These are phyloP conservation scores for Claviceps maximensis DNA, from an alignment of 2,329 filamentous ascomycete genomes.

Conservation along the genomic window DNA sequence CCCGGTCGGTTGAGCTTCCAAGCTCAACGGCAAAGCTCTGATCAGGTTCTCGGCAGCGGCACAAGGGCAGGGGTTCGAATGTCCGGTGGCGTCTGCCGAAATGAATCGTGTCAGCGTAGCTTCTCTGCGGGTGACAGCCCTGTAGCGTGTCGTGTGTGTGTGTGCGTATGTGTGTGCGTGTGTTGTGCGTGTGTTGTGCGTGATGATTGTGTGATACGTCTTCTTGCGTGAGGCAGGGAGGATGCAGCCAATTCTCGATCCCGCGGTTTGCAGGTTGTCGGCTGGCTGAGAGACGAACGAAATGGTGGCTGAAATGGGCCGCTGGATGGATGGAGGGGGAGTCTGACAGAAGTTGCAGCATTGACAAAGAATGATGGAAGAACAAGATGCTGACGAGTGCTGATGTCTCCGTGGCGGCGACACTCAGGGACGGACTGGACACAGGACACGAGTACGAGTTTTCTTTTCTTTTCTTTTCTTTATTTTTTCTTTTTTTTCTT, in stretches of 20 bases:
- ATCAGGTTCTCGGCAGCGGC: background rate
- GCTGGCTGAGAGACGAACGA: background rate
- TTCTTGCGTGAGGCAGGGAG: background rate
- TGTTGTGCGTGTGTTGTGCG: background rate
- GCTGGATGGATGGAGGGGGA: background rate
- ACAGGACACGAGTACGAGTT: background rate
- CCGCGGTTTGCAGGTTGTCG: background rate
- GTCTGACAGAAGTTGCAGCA: background rate
- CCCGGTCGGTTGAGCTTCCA: constrained; percentile 2
- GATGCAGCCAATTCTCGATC: background rate
- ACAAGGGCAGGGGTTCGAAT: background rate
- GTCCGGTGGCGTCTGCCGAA: constrained; percentile 2
- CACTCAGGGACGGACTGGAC: too few relatives aligned
- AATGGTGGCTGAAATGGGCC: background rate
- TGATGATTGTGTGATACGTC: background rate
- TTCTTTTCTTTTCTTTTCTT: background rate
- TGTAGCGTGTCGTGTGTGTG: background rate
- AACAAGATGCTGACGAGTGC: too few relatives aligned
- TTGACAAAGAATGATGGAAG: background rate
- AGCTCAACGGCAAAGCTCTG: constrained; percentile 2
- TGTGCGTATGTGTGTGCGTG: too few relatives aligned
- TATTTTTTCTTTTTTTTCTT: too few relatives aligned
- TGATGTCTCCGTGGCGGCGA: too few relatives aligned
- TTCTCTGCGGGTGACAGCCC: background rate
- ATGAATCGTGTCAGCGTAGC: background rate